phyloP scores from a whole-genome alignment of 192 early-diverging fungal species.

The Backusella tarrabulga region DNA sequence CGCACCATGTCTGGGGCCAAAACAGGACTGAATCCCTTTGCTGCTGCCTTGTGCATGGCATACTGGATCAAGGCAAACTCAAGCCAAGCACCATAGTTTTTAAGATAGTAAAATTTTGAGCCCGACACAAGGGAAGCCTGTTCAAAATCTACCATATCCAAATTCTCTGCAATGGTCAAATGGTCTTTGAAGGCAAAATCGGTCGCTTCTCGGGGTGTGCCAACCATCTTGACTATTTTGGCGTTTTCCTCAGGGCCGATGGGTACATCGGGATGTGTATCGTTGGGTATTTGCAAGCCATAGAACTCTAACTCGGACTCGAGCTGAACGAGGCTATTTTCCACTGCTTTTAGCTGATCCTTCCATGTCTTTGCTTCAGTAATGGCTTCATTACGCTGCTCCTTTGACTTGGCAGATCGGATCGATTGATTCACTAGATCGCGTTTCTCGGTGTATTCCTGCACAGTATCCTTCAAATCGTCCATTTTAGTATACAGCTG shows the following conservation, averaged over 20 bases:
- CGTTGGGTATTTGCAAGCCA: conserved; percentile 77
- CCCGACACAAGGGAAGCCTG: conserved; percentile 80
- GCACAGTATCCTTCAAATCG: not conserved
- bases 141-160: conserved; percentile 81
- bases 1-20: conserved; percentile 83
- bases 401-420: conserved; percentile 22
- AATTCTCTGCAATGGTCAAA: conserved; percentile 57
- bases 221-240: conserved; percentile 47
- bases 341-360: conserved; percentile 49
- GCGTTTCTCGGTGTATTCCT: conserved; percentile 11
- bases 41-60: conserved; percentile 72
- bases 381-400: conserved; percentile 35
- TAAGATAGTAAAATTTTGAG: conserved; percentile 83
- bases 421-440: conserved; percentile 23
- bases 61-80: conserved; percentile 88
- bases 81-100: conserved; percentile 81
- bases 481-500: conserved; percentile 14
- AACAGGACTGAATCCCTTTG: conserved; percentile 74
- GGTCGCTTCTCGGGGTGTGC: conserved; percentile 24
- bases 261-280: conserved; percentile 69
- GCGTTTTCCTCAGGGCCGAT: conserved; percentile 75
- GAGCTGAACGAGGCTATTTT: conserved; percentile 43
- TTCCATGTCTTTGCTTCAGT: conserved; percentile 61
- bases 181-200: conserved; percentile 57
- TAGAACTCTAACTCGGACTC: conserved; percentile 58